Evolutionary conservation across 441 rosid genomes (phyloP), one percentile per base, ranked within the genome.

Genomic region (Melastoma candidum): DNA sequence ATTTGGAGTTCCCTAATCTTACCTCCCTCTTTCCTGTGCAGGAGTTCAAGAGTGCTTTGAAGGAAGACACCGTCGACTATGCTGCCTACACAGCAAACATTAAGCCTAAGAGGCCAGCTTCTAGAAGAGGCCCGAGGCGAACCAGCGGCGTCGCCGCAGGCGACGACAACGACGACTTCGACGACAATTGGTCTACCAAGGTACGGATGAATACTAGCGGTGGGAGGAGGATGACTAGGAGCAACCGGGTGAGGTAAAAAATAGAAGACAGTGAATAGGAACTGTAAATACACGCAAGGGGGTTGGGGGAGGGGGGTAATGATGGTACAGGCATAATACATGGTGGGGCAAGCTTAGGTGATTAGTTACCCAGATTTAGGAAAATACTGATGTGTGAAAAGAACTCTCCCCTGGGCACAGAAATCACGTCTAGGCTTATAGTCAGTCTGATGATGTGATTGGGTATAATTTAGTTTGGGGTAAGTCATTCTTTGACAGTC

Each of bases 1-100:
- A 47, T 14, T 58, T 13, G 41, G 7, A 32, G 5, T 48, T 63
- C 47, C 44, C 36, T 52, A 10, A 4, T 49, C 44, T 59, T 11
- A 26, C 11, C 22, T 52, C 26, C 46, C 56, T 36, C 32, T 59
- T 5, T 3, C 1, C 47, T 54, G 47, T 11, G 45, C 84, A 94
- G 97, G 95, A 90, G 69, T 90, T 81, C 45, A 94, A 90, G 70
- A 81, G 64, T 36, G 94, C 99, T 0, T 69, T 90, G 72, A 80
- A 77, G 73, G 99, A 94, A 68, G 97, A 94, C 67, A 74, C 96
- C 22, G 51, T 85, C 1, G 97, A 94, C 74, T 87, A 80, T 71
- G 53, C 82, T 1, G 71, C 77, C 6, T 94, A 80, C 69, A 82
- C 97, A 39, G 78, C 96, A 12, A 90, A 68, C 70, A 75, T 87